Base-by-base conservation (phyloP, 768 basidiomycete genomes). In the Russula earlei region DNA sequence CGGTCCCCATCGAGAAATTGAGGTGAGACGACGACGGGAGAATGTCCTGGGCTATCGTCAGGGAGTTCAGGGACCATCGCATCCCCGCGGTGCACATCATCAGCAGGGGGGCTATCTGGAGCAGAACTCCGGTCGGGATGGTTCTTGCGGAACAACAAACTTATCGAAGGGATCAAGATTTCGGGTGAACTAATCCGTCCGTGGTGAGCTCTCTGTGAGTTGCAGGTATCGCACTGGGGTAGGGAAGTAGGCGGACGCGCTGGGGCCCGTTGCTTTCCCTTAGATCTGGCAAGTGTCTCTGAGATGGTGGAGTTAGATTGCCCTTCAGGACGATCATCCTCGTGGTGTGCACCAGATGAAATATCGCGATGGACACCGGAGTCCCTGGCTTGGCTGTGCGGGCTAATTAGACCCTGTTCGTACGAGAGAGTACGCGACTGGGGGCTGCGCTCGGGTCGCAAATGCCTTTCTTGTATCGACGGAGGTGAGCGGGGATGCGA, bases 401-500 rank as follows among this genome's bases (percentile, higher is more conserved):
- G 51, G 34, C 29, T 25, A 33, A 22, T 36, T 43, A 25, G 9
- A 22, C 29, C 22, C 19, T 42, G 47, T 42, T 47, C 47, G 37
- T 14, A 25, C 2, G 15, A 42, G 20, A 20, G 15, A 29, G 25
- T 12, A 5, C 15, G 36, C n/a, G 29, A 25, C 15, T 9, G 17
- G 5, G 34, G 52, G 38, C 34, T 49, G 19, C 11, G 47, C 27
- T 44, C 34, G 19, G 25, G 22, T 42, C 47, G 25, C 34, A 8
- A 17, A 25, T 34, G 24, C 43, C 52, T 14, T 37, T 42, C 41
- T 22, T 41, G 33, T 37, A 17, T 42, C 7, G 51, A 38, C 22
- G 72, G 67, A 14, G 61, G 56, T 15, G 52, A 60, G 31, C 52
- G 54, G 0, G 45, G 24, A 27, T 34, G 24, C 19, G 41, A 47